phyloP scores from a whole-genome alignment of 768 basidiomycete species.

The Botryobasidium botryosum region DNA sequence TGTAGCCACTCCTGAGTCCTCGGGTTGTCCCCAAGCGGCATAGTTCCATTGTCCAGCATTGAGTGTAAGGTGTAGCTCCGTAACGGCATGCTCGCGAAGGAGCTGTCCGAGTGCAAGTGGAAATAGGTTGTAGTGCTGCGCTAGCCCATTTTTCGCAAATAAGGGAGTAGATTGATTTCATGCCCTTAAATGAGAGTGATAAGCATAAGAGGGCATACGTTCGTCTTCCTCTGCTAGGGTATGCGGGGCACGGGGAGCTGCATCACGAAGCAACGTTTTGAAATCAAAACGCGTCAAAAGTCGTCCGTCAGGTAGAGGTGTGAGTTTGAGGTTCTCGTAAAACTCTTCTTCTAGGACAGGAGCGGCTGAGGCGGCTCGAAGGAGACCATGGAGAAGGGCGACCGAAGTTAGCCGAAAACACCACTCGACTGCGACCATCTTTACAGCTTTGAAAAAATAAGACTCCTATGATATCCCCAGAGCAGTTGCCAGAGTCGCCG shows the following conservation, averaged over 20 bases:
- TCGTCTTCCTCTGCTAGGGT: constrained; percentile 31
- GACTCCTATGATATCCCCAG: too few relatives aligned
- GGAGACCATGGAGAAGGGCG: too few relatives aligned
- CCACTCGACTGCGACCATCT: too few relatives aligned
- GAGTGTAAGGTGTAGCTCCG: constrained; percentile 75
- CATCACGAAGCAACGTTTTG: constrained; percentile 39
- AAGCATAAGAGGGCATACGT: constrained; percentile 23
- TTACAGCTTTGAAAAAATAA: too few relatives aligned
- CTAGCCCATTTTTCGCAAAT: constrained; percentile 21
- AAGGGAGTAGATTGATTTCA: constrained; percentile 2
- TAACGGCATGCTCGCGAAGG: constrained; percentile 65
- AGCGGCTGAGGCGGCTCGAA: too few relatives aligned
- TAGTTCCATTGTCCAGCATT: constrained; percentile 92
- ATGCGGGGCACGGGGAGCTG: constrained; percentile 37
- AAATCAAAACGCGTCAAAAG: constrained; percentile 72
- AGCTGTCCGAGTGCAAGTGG: constrained; percentile 80
- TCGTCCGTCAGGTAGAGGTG: constrained; percentile 64
- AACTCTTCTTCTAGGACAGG: too few relatives aligned
- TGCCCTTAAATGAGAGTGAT: not conserved
- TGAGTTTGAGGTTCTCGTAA: constrained; percentile 34
- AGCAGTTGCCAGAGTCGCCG: too few relatives aligned
- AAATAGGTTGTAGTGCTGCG: constrained; percentile 75
- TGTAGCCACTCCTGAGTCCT: constrained; percentile 55
- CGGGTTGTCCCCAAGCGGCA: constrained; percentile 64
- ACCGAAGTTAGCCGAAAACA: too few relatives aligned